phyloP scores from a whole-genome alignment of 139 green algal genomes.

The Pseudopediastrum boryanum region DNA sequence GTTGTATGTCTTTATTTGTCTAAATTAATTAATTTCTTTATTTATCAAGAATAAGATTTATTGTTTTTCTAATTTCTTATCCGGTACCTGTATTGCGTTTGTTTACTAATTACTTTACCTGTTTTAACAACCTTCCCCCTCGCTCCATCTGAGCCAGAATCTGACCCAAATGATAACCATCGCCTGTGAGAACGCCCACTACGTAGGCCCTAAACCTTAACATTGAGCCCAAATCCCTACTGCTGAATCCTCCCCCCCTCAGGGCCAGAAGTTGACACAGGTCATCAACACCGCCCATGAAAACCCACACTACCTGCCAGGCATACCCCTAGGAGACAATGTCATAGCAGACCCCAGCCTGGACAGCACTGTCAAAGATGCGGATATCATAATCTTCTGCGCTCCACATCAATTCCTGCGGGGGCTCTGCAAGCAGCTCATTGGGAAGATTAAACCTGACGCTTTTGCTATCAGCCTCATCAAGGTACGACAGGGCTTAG shows the following conservation, averaged over 20 bases:
- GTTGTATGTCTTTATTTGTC: too few relatives aligned
- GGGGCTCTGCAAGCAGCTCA: slow-evolving; percentile 61
- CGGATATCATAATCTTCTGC: slow-evolving; percentile 60
- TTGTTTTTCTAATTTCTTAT: too few relatives aligned
- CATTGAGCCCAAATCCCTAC: background rate
- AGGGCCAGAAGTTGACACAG: slow-evolving; percentile 63
- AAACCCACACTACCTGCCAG: slow-evolving; percentile 74
- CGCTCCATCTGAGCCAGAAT: too few relatives aligned
- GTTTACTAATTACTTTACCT: too few relatives aligned
- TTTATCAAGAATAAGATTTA: too few relatives aligned
- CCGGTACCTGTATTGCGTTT: too few relatives aligned
- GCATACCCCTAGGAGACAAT: slow-evolving; percentile 57
- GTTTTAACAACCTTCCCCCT: too few relatives aligned
- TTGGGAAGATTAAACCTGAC: slow-evolving; percentile 45
- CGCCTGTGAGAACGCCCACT: too few relatives aligned
- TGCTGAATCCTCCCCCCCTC: background rate
- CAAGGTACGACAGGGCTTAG: slow-evolving; percentile 54
- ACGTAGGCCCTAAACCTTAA: too few relatives aligned
- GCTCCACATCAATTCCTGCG: slow-evolving; percentile 72
- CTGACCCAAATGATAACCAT: too few relatives aligned
- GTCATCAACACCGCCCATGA: slow-evolving; percentile 73
- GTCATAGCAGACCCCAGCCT: slow-evolving; percentile 55
- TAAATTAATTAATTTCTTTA: too few relatives aligned
- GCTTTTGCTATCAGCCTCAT: slow-evolving; percentile 73
- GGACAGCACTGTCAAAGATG: slow-evolving; percentile 46